Evolutionary conservation across 768 basidiomycete species (phyloP), one percentile per base, ranked within the genome.

Genomic region (Suillus occidentalis): DNA sequence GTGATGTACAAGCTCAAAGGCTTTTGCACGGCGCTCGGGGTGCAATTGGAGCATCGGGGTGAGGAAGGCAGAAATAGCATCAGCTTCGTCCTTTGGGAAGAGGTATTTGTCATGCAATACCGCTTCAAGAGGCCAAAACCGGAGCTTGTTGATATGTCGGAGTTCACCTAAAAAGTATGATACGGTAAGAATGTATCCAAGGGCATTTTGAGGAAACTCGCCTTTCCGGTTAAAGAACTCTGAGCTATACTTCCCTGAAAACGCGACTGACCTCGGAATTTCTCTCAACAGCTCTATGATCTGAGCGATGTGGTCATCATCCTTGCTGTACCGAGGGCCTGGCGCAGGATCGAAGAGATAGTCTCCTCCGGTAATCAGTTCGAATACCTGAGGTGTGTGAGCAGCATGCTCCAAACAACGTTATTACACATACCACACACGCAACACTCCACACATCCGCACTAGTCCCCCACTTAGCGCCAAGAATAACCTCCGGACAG

Each of bases 141-240:
- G 90, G 45, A 99, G 83, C 76, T 97, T 96, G 76, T 89, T 90
- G 73, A 99, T 99, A 70, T 97, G 94, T 9, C 95, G 89, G 37
- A 99, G 87, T 78, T 98, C 96, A 59, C 87, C 88, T 88, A 55
- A 53, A 53, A 59, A 28, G 52, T 25, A 62, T 49, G 58, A 34
- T 31, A 22, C n/a, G 36, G 14, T 40, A 5, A 47, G 63, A 42
- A 14, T 18, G 10, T 12, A 43, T 25, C 14, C n/a, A 5, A 37
- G 37, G 37, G 13, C 22, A 62, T 56, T 25, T 28, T 43, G 39
- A 59, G 31, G 59, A 64, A 60, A 47, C 84, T 56, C 63, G 93
- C 96, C 96, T 85, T 91, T 91, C n/a, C 95, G 88, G 69, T 90
- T 99, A 81, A 99, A 99, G 73, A 97, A 95, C 74, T 99, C 96